Percentiles rank a stretch among this genome's conserved stretches.
phyloP scores from a whole-genome alignment of 306 rosid species.

The Urtica urens region DNA sequence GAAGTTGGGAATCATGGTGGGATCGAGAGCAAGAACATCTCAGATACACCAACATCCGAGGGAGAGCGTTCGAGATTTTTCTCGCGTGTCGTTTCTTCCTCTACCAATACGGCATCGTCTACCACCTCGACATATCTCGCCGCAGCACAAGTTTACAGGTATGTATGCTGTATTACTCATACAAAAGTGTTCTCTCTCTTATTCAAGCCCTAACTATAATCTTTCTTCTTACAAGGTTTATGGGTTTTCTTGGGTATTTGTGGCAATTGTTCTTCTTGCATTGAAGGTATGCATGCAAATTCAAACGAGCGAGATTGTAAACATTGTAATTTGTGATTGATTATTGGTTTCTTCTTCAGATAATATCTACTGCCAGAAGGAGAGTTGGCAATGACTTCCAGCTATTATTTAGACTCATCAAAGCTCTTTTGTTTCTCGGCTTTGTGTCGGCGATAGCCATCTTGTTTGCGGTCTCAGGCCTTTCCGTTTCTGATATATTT shows the following conservation, averaged over 20 bases:
- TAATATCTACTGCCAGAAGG: slow-evolving; percentile 88
- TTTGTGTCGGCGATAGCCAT: slow-evolving; percentile 85
- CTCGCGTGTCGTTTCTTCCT: slow-evolving; percentile 78
- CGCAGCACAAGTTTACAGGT: slow-evolving; percentile 60
- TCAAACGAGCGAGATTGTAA: not conserved
- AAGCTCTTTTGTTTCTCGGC: slow-evolving; percentile 83
- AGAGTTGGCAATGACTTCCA: slow-evolving; percentile 80
- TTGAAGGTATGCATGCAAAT: slow-evolving; percentile 52
- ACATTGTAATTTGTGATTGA: not conserved
- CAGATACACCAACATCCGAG: slow-evolving; percentile 57
- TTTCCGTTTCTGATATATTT: slow-evolving; percentile 72
- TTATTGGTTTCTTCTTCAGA: slow-evolving; percentile 23
- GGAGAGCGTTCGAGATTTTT: slow-evolving; percentile 66
- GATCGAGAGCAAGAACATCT: slow-evolving; percentile 85
- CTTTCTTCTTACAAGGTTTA: slow-evolving; percentile 45
- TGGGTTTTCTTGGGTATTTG: slow-evolving; percentile 79
- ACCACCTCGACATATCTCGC: slow-evolving; percentile 79
- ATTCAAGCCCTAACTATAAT: slow-evolving; percentile 18
- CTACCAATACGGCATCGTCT: slow-evolving; percentile 85
- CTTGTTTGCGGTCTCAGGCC: slow-evolving; percentile 69
- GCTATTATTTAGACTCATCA: slow-evolving; percentile 83
- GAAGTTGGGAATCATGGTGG: slow-evolving; percentile 99
- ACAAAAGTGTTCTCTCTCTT: slow-evolving; percentile 2
- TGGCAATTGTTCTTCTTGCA: slow-evolving; percentile 51
- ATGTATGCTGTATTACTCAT: slow-evolving; percentile 13